These are phyloP conservation scores for Leucaena leucocephala DNA, from an alignment of 306 rosid genomes.

Conservation along the genomic window DNA sequence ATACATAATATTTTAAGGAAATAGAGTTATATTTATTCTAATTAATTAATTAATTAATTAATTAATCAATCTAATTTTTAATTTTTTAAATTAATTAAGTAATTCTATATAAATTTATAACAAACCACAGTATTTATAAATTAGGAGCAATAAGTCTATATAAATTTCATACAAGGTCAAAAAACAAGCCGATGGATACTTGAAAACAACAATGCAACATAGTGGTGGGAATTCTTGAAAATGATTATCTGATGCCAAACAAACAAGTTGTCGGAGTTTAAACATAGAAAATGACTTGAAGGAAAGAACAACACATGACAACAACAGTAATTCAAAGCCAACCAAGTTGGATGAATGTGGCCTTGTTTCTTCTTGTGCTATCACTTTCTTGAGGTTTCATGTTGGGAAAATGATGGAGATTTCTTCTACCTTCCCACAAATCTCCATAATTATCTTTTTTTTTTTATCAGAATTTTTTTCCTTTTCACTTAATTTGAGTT, in stretches of 20 bases:
- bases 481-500: neutral
- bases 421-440: constrained; percentile 24
- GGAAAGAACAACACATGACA: neutral
- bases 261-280: neutral
- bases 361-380: constrained; percentile 8
- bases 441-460: neutral
- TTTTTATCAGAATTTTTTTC: neutral
- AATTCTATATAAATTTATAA: no score
- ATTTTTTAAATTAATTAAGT: no score
- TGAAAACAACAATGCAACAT: neutral
- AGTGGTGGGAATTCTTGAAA: neutral
- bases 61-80: no score
- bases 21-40: no score
- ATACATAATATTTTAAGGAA: no score
- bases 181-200: neutral
- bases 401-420: constrained; percentile 37
- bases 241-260: neutral
- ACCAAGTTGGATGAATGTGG: constrained; percentile 36
- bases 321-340: constrained; percentile 22
- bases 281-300: neutral
- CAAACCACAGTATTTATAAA: no score
- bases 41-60: no score
- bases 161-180: neutral
- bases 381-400: constrained; percentile 38
- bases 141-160: neutral